Conservation (phyloP, 2,329 filamentous ascomycete species). For the Aspergillus vadensis region DNA sequence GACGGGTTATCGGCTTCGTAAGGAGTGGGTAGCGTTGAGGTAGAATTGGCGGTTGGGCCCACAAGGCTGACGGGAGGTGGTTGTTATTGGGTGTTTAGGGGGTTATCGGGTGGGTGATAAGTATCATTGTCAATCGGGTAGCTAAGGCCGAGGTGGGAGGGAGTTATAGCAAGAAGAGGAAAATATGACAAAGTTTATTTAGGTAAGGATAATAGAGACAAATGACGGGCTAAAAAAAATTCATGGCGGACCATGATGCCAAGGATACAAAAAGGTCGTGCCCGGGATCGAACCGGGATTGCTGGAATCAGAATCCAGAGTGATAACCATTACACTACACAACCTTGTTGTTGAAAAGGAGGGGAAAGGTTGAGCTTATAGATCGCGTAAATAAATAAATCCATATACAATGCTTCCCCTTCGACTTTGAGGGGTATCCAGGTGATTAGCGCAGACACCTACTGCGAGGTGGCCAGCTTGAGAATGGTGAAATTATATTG, state of each 20-base stretch:
- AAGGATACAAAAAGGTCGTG: background rate
- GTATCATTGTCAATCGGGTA: background rate
- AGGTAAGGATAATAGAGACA: too few relatives aligned
- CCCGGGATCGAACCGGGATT: background rate
- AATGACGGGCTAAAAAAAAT: too few relatives aligned
- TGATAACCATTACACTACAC: conserved; percentile 1
- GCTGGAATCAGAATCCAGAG: background rate
- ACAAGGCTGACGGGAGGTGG: conserved; percentile 1
- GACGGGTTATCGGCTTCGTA: conserved; percentile 1
- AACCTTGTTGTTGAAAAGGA: background rate
- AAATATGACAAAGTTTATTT: too few relatives aligned
- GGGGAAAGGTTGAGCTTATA: background rate
- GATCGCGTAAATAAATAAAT: accelerated
- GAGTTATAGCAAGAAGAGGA: too few relatives aligned
- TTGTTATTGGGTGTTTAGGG: background rate
- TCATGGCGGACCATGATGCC: background rate
- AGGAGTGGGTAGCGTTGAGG: background rate
- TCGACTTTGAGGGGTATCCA: too few relatives aligned
- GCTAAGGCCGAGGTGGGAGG: too few relatives aligned
- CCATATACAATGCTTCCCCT: background rate
- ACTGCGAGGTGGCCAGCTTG: too few relatives aligned
- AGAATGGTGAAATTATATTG: too few relatives aligned
- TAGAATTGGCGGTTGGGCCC: background rate
- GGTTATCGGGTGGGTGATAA: background rate
- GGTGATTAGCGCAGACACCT: too few relatives aligned